Base-by-base conservation (phyloP, 306 rosid species). In the Dalbergia cultrata region DNA sequence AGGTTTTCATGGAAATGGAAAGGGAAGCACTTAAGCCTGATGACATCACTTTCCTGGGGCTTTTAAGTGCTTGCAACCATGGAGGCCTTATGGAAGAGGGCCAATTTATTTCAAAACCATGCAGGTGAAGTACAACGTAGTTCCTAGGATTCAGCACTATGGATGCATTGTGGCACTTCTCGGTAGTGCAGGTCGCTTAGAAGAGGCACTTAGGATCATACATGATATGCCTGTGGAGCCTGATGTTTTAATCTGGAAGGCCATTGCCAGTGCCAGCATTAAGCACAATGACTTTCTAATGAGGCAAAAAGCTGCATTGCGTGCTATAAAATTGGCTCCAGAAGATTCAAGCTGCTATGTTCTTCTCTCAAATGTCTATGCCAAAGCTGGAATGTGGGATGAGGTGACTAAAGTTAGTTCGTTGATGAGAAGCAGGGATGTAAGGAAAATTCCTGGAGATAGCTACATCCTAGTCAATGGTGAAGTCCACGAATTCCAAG, bases 31-130 rank as follows among this genome's bases (percentile, higher is more conserved):
- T 87, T 74, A 54, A 62, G 73, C 90, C 89, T 6, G 87, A 89
- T 41, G 83, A 75, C 33, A 84, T 90, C 75, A 85, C 90, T 56
- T 89, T 90, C 85, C 67, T 87, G 7, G 85, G 84, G 19, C 84
- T 91, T 71, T 57, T 89, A 12, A 80, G 79, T 63, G 91, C 91
- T 74, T 90, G 95, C 81, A 90, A 75, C 75, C 94, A 88, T 83
- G 89, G 81, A 54, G 92, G 89, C 63, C 83, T 85, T 18, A 68
- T 78, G 66, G 80, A 84, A 1, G 91, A 84, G 70, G 91, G 90
- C 35, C 69, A 70, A 75, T 73, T 58, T 85, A 81, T 69, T 89
- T 89, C 65, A 65, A 91, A 72, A 76, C 76, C 63, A 91, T 91
- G 91, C 85, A 87, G 60, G 86, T 62, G 52, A 86, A 90, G 68